Conservation (phyloP, 192 early-diverging fungal genomes). For the Coemansia sp. region DNA sequence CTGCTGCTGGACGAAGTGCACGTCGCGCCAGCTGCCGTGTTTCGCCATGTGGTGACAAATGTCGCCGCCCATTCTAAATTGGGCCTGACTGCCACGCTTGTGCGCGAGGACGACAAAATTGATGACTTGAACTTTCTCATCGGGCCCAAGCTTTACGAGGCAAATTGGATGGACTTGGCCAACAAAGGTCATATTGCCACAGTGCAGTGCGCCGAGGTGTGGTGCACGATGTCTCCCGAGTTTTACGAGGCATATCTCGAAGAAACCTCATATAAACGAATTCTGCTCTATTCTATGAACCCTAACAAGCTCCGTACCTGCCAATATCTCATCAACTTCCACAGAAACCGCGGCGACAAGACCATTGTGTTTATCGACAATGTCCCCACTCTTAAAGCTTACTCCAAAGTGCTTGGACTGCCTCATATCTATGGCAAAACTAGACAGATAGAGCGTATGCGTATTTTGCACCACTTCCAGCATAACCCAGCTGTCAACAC, state of each 20-base stretch:
- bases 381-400: conserved; percentile 91
- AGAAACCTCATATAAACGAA: conserved; percentile 77
- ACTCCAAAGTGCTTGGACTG: conserved; percentile 77
- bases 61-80: conserved; percentile 94
- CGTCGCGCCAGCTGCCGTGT: conserved; percentile 96
- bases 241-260: conserved; percentile 94
- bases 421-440: conserved; percentile 93
- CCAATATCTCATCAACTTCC: conserved; percentile 94
- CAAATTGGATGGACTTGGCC: conserved; percentile 99
- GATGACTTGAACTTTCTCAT: conserved; percentile 96
- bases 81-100: conserved; percentile 95
- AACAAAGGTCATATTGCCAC: conserved; percentile 95
- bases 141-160: conserved; percentile 98
- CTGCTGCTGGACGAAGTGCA: conserved; percentile 98
- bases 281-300: conserved; percentile 92
- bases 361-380: conserved; percentile 99
- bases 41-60: conserved; percentile 87
- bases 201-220: conserved; percentile 98
- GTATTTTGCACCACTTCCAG: conserved; percentile 92
- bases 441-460: conserved; percentile 83
- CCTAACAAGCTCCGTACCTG: conserved; percentile 97
- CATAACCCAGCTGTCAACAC: conserved; percentile 90
- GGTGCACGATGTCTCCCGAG: conserved; percentile 97
- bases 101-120: conserved; percentile 98
- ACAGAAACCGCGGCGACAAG: conserved; percentile 93